Evolutionary conservation across 2,329 filamentous ascomycete species (phyloP), one percentile per base, ranked within the genome.

Genomic region (Apiospora saccharicola): DNA sequence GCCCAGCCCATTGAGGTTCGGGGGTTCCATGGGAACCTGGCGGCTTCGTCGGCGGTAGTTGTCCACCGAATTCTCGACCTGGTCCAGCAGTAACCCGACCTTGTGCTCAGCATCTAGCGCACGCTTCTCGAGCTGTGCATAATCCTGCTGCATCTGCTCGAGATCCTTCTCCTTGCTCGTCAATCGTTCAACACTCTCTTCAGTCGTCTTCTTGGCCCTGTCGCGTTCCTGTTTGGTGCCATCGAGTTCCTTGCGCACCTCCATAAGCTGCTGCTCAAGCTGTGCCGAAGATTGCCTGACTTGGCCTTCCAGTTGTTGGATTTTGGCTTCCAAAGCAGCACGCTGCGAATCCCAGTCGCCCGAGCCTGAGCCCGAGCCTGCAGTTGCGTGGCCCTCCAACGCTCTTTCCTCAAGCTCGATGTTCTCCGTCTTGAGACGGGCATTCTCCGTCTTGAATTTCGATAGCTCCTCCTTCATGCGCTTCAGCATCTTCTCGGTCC

Each of bases 401-500:
- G 84, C 78, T 76, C 82, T 88, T 76, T 88, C 90, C 81, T 90
- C 91, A 70, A 91, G 86, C 71, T 89, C 87, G 49, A 92, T 89
- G n/a, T 98, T 86, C 78, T 98, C 94, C 67, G 91, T 89, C 82
- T 96, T 95, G 53, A 99, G 86, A 73, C 93, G 93, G 24, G 88
- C 86, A 79, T 98, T 98, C 74, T 96, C 93, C 16, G 90, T 85
- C 87, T 98, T 98, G 84, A 97, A 96, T 72, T 95, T 94, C 71
- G 93, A 88, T n/a, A 99, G 87, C 83, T 99, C 96, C 79, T 98
- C 95, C 85, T 98, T 98, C 88, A 99, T 96, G 82, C 97, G 96
- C 83, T 96, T 95, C 68, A 99, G 90, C 95, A 99, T 98, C 88
- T 98, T 98, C 83, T 99, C 96, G 1, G 96, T 98, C 72, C 96